phyloP scores from a whole-genome alignment of 176 grass and related monocot species.

The Miscanthus lutarioriparius region DNA sequence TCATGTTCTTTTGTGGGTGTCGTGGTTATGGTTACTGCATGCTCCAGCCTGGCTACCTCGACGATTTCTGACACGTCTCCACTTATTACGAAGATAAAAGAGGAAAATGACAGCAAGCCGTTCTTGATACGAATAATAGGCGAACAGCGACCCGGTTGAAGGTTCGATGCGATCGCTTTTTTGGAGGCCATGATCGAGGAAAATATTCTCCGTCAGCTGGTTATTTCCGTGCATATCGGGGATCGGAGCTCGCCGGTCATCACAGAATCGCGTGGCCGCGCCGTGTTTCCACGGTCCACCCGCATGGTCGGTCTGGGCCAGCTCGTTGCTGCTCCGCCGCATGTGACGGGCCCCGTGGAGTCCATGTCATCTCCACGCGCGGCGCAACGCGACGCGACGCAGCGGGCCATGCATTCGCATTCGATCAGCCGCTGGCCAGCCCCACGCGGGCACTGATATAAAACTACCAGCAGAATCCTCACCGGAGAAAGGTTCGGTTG shows the following conservation, averaged over 20 bases:
- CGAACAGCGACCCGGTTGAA: not conserved
- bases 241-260: not conserved
- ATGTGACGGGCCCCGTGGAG: constrained; percentile 17
- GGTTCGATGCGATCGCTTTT: not conserved
- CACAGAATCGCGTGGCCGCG: constrained; percentile 20
- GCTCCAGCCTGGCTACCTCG: not conserved
- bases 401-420: not conserved
- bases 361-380: constrained; percentile 36
- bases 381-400: not conserved
- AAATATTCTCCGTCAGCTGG: not conserved
- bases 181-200: not conserved
- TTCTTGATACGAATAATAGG: not conserved
- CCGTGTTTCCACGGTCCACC: not conserved
- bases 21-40: not conserved
- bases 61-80: too few species aligned
- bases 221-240: not conserved
- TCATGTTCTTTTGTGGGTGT: not conserved
- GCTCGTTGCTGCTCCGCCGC: not conserved
- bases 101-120: not conserved
- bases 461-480: not conserved
- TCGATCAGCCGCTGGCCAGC: too few species aligned
- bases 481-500: not conserved
- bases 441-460: too few species aligned
- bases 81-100: not conserved
- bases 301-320: not conserved